These are phyloP conservation scores for Ganoderma lucidum DNA, from an alignment of 1,284 basidiomycete species.

Conservation along the genomic window DNA sequence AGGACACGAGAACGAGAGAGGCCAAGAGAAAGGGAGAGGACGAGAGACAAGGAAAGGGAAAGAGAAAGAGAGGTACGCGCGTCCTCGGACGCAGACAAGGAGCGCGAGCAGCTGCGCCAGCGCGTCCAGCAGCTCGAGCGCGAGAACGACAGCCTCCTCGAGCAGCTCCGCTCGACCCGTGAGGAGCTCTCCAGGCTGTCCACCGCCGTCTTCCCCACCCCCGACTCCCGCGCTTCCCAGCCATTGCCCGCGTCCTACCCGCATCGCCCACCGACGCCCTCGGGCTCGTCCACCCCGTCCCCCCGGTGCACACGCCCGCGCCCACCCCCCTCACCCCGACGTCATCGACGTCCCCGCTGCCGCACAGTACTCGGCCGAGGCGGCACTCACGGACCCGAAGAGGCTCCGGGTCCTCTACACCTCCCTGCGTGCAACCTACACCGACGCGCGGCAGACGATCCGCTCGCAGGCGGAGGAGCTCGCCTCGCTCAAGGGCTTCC, in stretches of 20 bases:
- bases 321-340: slow-evolving; percentile 22
- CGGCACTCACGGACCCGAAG: slow-evolving; percentile 29
- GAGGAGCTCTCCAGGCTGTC: no score
- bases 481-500: slow-evolving; percentile 45
- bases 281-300: slow-evolving; percentile 17
- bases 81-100: no score
- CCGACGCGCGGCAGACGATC: slow-evolving; percentile 30
- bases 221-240: no score
- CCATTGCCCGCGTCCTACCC: slow-evolving; percentile 16
- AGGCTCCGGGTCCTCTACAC: slow-evolving; percentile 33
- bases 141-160: no score
- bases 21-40: no score
- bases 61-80: no score
- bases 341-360: slow-evolving; percentile 17
- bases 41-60: no score
- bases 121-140: no score
- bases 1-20: no score
- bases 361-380: slow-evolving; percentile 33
- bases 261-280: slow-evolving; percentile 14
- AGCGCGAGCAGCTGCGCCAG: no score
- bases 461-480: slow-evolving; percentile 44
- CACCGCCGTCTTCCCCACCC: no score
- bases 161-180: no score
- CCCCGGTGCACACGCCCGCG: slow-evolving; percentile 16
- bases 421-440: slow-evolving; percentile 29